Conservation (phyloP, 2,329 filamentous ascomycete species). For the Leptodontidium sp. region DNA sequence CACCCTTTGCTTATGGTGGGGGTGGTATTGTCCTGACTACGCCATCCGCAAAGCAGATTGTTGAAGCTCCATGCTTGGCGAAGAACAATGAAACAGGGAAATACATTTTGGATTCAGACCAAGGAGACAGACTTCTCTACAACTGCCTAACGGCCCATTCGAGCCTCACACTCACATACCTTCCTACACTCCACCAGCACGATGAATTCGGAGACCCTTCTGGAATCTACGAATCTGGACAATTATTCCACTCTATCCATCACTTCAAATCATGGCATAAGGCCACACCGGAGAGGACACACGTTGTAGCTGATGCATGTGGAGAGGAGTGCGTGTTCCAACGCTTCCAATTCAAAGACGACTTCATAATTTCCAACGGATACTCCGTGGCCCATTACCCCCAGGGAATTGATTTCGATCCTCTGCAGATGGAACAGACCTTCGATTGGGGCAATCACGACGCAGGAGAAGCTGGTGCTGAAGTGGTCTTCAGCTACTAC, state of each 20-base stretch:
- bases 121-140: conserved; percentile 46
- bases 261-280: conserved; percentile 47
- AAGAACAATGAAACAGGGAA: conserved; percentile 30
- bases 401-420: conserved; percentile 45
- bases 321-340: conserved; percentile 46
- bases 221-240: conserved; percentile 47
- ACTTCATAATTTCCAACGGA: conserved; percentile 44
- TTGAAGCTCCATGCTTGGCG: conserved; percentile 39
- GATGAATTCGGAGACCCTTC: conserved; percentile 46
- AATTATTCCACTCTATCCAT: conserved; percentile 42
- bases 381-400: conserved; percentile 44
- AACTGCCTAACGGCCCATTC: conserved; percentile 44
- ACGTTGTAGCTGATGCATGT: conserved; percentile 44
- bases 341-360: conserved; percentile 45
- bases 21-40: conserved; percentile 45
- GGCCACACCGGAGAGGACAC: conserved; percentile 36
- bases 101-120: conserved; percentile 40
- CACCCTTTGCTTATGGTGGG: conserved; percentile 46
- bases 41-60: conserved; percentile 37
- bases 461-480: conserved; percentile 41
- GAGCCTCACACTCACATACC: conserved; percentile 41
- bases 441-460: conserved; percentile 39
- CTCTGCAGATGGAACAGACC: conserved; percentile 42
- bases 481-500: conserved; percentile 48
- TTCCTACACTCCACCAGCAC: conserved; percentile 42